Base-by-base conservation (phyloP, 768 basidiomycete genomes). In the Tulasnella sp. region DNA sequence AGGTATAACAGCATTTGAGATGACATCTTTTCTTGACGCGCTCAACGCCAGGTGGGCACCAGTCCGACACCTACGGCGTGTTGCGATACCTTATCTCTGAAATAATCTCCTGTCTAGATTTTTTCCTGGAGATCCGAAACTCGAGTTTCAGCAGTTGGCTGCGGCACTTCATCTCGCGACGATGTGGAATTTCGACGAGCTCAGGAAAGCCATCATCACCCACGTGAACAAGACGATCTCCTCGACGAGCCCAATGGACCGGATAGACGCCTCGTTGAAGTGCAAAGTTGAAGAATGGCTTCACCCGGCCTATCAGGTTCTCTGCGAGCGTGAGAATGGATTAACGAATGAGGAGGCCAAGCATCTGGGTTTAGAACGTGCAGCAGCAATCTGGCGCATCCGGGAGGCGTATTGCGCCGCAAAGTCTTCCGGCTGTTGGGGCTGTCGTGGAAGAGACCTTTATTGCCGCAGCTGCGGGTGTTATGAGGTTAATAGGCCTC, bases 221-320 rank as follows among this genome's bases (percentile, higher is more conserved):
- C 24, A 50, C 77, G 54, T 60, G 9, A 31, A 54, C 77, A 16
- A 72, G 24, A 40, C 24, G 12, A 34, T 54, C 31, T 37, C 42
- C 7, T 22, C 24, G 18, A 18, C 24, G 18, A 69, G 8, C 24
- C 41, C 78, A 14, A 9, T 79, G 34, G 72, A 79, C 41, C n/a
- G 72, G 9, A 79, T 79, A 31, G 72, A 72, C 24, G 60, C 69
- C 46, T 60, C 78, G 31, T 11, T 74, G 7, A 72, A 72, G n/a
- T 79, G 72, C 42, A 40, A 31, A n/a, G 64, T 79, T 14, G 78
- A 72, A 5, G 50, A 73, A 73, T 79, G 78, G 78, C 72, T 79
- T 9, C 40, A 37, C 22, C 78, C 78, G 5, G 78, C 78, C 18
- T 79, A 72, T 37, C 37, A n/a, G 37, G 64, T 40, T 12, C 40